These are phyloP conservation scores for Hemisphaericaspora nanyangensis DNA, from an alignment of 805 yeast species.

Conservation along the genomic window DNA sequence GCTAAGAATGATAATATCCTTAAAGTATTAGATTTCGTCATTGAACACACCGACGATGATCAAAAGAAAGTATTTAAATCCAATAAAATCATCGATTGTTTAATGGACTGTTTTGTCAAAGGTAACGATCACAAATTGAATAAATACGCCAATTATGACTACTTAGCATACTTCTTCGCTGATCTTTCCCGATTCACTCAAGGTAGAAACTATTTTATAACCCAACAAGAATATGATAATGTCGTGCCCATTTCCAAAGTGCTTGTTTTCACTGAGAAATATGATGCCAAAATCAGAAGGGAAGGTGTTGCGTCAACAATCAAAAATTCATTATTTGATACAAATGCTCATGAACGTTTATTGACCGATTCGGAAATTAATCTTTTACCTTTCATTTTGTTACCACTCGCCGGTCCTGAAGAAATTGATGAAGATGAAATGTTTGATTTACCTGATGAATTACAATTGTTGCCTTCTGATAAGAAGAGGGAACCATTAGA, in stretches of 20 bases:
- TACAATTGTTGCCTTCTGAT: conserved; percentile 73
- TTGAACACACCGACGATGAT: conserved; percentile 32
- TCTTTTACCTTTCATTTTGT: conserved; percentile 72
- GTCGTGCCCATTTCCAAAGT: conserved; percentile 80
- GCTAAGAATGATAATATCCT: conserved; percentile 72
- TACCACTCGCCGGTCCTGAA: conserved; percentile 79
- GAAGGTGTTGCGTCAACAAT: conserved; percentile 92
- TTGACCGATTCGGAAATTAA: conserved; percentile 63
- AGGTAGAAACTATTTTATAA: conserved; percentile 77
- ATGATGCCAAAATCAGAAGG: conserved; percentile 74
- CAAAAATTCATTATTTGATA: conserved; percentile 83
- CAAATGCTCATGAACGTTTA: conserved; percentile 59
- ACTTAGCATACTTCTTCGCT: conserved; percentile 82
- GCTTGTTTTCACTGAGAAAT: conserved; percentile 77
- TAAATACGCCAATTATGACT: conserved; percentile 72
- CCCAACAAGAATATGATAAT: conserved; percentile 66
- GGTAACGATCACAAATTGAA: conserved; percentile 73
- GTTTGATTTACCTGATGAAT: conserved; percentile 82
- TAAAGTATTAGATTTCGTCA: conserved; percentile 38
- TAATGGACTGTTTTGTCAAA: conserved; percentile 86
- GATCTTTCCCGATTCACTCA: conserved; percentile 73
- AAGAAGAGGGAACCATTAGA: conserved; percentile 71
- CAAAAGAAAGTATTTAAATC: conserved; percentile 51
- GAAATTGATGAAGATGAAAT: conserved; percentile 79
- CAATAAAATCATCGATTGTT: conserved; percentile 61